Evolutionary conservation across 129 eudicot species (phyloP), one percentile per base, ranked within the genome.

Genomic region (Gnaphalium uliginosum): DNA sequence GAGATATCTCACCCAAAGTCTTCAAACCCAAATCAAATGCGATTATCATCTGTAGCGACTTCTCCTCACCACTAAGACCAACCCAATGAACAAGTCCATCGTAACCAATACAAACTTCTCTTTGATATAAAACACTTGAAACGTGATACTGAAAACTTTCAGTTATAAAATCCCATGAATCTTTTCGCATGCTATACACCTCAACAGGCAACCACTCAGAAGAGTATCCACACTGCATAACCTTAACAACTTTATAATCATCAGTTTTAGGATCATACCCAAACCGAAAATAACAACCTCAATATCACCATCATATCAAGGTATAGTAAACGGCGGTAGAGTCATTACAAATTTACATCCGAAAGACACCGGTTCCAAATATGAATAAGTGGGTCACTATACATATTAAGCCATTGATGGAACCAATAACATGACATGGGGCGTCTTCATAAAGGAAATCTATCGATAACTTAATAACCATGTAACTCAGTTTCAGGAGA

Each of bases 221-320:
- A 22, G 22, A 27, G 18, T 0, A 7, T 6, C 3, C 10, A 27
- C 25, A 4, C n/a, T 66, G 5, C 48, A 30, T 32, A 66, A 6
- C 48, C 64, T 8, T 66, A 35, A 32, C 18, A 10, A 66, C 50
- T 33, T 32, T 66, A 21, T 32, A 66, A 33, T 66, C 50, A 25
- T 66, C 51, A 9, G 50, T 66, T 66, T 66, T 32, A 24, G 70
- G 53, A 66, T 66, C 71, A 35, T 18, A 35, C 24, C 30, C 71
- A 37, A 66, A 66, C 53, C 30, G 43, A 6, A 64, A 26, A 26
- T 22, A 13, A 3, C 7, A 5, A 15, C 11, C 5, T 8, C 11
- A 21, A 2, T 0, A 19, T 58, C 9, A 10, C 11, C 27, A 58
- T 58, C 58, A 51, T 8, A 37, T 29, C 7, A 22, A 22, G 64